Evolutionary conservation across 2,329 filamentous ascomycete species (phyloP), one percentile per base, ranked within the genome.

Genomic region (Macrophomina phaseolina): DNA sequence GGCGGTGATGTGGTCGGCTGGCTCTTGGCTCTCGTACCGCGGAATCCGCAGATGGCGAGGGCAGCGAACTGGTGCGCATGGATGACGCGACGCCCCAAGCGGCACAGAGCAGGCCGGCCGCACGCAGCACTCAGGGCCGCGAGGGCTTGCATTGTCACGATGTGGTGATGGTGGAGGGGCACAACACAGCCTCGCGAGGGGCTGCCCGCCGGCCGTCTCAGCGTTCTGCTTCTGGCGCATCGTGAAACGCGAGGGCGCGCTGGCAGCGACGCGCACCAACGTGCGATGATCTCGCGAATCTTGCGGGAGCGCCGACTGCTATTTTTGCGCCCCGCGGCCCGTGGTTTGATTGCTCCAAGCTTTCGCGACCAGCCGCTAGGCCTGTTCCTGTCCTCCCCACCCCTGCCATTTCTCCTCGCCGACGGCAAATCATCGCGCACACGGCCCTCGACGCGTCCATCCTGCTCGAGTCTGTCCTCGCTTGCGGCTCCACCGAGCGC

Each of bases 211-310:
- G 45, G n/a, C 8, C n/a, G 58, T 62, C 45, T 62, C 58, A 62
- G 42, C 2, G 6, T 12, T 8, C 5, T 9, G 38, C 23, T 23
- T 28, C 58, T 28, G 58, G 42, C 42, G 58, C 45, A 30, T 23
- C 5, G 8, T 62, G 58, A 62, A 62, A 62, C 58, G 18, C n/a
- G 58, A 49, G 12, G 45, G 23, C 12, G 38, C 23, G 36, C 6
- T n/a, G 32, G n/a, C n/a, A 56, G 16, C 32, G 40, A 28, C 3
- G 42, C 2, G 23, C 23, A 23, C 23, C 23, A 23, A 23, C 23
- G 23, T 23, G 30, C 42, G 58, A 12, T 32, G 30, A 61, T 61
- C 58, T 61, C 58, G 58, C 58, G 58, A 61, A 61, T 61, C 58
- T 61, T 9, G 58, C 28, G 55, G 45, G 42, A 53, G 51, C 51